Base-by-base conservation (phyloP, 192 early-diverging fungal genomes). In the Dissophora globulifera region DNA sequence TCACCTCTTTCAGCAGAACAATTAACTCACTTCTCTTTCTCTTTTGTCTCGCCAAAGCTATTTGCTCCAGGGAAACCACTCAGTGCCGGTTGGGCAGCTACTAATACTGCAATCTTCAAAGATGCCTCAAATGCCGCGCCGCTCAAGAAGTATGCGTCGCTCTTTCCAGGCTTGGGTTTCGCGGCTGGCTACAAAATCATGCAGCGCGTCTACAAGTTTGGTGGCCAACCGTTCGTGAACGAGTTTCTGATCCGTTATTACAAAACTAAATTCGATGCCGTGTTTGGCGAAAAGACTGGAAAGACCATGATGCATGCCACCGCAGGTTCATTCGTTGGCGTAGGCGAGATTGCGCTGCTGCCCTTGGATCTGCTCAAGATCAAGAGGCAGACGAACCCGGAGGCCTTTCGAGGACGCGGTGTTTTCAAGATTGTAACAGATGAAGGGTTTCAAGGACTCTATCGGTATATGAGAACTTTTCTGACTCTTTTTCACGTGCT, bases 321-420 rank as follows among this genome's bases (percentile, higher is more conserved):
- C 9, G 97, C 97, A 17, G 97, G 97, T 29, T 94, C 92, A 81
- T 51, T 96, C 55, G 91, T 99, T 58, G 97, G 97, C 30, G 93
- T 99, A 68, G 97, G 97, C 50, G 97, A 99, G 81, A 92, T 99
- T 55, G 93, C 93, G 2, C 83, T 99, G 50, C 85, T 98, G 57
- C 97, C 97, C 0, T 81, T 99, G 66, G 97, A 99, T 76, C 95
- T 95, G 29, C 81, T 99, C 30, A 99, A 99, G 88, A 99, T 99
- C 85, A 97, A 96, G 84, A 84, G 89, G 67, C 97, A 99, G 84
- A 95, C 93, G 29, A 94, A 95, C 80, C 92, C 95, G 7, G 88
- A 92, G 56, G 75, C 88, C 0, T 92, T 96, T 78, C 82, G 85
- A 51, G 97, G 95, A 9, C 91, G 94, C 69, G 88, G 88, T 2